Percentiles rank a stretch among this genome's conserved stretches.
Evolutionary conservation across 2,329 filamentous ascomycete species (phyloP).

Genomic region (Aaosphaeria arxii): DNA sequence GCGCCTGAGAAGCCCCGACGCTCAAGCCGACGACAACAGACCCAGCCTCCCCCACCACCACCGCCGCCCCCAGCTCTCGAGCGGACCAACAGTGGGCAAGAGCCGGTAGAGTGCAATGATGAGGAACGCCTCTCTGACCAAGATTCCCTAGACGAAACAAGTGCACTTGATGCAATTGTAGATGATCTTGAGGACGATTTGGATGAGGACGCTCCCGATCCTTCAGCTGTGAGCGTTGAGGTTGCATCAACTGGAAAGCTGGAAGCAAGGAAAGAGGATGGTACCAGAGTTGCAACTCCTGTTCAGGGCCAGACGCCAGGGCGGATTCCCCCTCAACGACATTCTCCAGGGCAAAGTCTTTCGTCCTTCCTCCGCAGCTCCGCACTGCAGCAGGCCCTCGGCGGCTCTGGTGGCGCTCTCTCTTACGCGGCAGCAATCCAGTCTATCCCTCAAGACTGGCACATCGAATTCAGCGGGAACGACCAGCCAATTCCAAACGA

Average conservation of each 20-base stretch:
- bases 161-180: slow-evolving; percentile 78
- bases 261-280: slow-evolving; percentile 88
- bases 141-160: slow-evolving; percentile 63
- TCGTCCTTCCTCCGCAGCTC: slow-evolving; percentile 30
- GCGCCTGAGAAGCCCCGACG: slow-evolving; percentile 63
- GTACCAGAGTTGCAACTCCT: slow-evolving; percentile 80
- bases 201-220: slow-evolving; percentile 71
- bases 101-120: slow-evolving; percentile 86
- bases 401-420: slow-evolving; percentile 53
- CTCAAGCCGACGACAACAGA: slow-evolving; percentile 56
- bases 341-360: slow-evolving; percentile 25
- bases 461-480: slow-evolving; percentile 91
- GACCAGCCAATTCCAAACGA: slow-evolving; percentile 82
- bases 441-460: slow-evolving; percentile 85
- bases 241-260: slow-evolving; percentile 83
- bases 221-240: slow-evolving; percentile 88
- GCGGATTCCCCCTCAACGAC: slow-evolving; percentile 28
- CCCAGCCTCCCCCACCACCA: slow-evolving; percentile 52
- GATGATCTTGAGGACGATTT: slow-evolving; percentile 83
- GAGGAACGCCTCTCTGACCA: slow-evolving; percentile 79
- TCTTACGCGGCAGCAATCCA: slow-evolving; percentile 85
- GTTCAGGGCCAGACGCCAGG: slow-evolving; percentile 52
- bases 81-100: slow-evolving; percentile 31
- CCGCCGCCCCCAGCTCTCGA: slow-evolving; percentile 48
- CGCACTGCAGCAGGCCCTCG: slow-evolving; percentile 28